These are phyloP conservation scores for Mucor piriformis DNA, from an alignment of 371 early-diverging fungal genomes.

Conservation along the genomic window DNA sequence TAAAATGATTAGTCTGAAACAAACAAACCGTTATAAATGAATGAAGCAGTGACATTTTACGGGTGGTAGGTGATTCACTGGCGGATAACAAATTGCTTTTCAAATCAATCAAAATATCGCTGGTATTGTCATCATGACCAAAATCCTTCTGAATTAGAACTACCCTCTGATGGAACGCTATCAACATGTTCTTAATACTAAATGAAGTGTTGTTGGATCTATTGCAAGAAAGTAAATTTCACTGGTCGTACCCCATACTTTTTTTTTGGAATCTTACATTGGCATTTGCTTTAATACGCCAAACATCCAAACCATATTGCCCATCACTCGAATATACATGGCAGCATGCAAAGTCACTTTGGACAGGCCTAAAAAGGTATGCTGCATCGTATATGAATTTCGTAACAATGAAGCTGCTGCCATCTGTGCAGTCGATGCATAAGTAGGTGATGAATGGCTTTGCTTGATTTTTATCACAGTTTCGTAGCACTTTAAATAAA, in stretches of 20 bases:
- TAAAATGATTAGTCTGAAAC: too few relatives aligned
- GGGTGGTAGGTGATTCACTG: slow-evolving; percentile 25
- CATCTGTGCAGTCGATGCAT: slow-evolving; percentile 45
- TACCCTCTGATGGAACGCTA: slow-evolving; percentile 37
- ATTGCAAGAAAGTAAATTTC: too few relatives aligned
- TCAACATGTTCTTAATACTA: slow-evolving; percentile 37
- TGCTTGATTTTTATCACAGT: slow-evolving; percentile 47
- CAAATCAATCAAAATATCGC: slow-evolving; percentile 17
- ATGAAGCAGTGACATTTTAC: slow-evolving; percentile 32
- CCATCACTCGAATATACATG: slow-evolving; percentile 54
- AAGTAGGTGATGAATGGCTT: slow-evolving; percentile 42
- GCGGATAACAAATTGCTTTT: slow-evolving; percentile 30
- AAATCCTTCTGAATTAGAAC: slow-evolving; percentile 22
- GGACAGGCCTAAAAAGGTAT: slow-evolving; percentile 63
- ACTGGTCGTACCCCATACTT: too few relatives aligned
- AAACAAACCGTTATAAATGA: slow-evolving; percentile 37
- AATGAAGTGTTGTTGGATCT: slow-evolving; percentile 25
- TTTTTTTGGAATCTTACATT: slow-evolving; percentile 31
- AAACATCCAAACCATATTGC: slow-evolving; percentile 60
- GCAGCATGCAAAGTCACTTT: slow-evolving; percentile 42
- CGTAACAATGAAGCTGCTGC: slow-evolving; percentile 47
- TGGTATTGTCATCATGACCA: background rate
- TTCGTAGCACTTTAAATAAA: slow-evolving; percentile 57
- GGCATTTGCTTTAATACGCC: slow-evolving; percentile 52
- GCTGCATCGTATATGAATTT: slow-evolving; percentile 66